Percentiles rank a stretch among this genome's conserved stretches.
Evolutionary conservation across 352 stramenopile genomes (phyloP).

Genomic region (Phytopythium delawarense): DNA sequence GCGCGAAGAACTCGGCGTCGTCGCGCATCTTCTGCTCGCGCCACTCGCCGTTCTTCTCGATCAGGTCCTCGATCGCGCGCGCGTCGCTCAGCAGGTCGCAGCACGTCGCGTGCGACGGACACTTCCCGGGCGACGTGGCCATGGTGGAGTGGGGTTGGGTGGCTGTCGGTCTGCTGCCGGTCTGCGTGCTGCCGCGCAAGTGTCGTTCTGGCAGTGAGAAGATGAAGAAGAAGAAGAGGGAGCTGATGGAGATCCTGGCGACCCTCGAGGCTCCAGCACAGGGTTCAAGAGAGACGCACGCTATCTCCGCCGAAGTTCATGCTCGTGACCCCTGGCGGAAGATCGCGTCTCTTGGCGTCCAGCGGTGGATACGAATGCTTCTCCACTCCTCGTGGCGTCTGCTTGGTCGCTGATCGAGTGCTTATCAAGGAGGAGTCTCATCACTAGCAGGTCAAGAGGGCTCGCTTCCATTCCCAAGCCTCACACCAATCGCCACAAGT

Average conservation of each 20-base stretch:
- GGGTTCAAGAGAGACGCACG: not conserved
- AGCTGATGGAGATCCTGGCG: not conserved
- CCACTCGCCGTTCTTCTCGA: constrained; percentile 58
- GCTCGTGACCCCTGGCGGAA: not conserved
- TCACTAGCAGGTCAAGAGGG: too few species aligned
- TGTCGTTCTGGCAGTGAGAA: not conserved
- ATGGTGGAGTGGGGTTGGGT: not conserved
- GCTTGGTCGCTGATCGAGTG: too few species aligned
- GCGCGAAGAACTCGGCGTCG: constrained; percentile 44
- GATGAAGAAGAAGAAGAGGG: not conserved
- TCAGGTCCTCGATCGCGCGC: constrained; percentile 40
- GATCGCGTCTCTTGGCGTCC: constrained; percentile 5
- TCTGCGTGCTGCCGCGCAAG: not conserved
- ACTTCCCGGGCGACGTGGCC: not conserved
- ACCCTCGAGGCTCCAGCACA: not conserved
- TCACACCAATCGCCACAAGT: too few species aligned
- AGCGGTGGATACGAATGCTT: too few species aligned
- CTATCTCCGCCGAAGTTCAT: not conserved
- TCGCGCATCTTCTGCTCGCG: constrained; percentile 32
- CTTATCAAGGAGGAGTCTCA: too few species aligned
- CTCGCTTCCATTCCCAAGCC: too few species aligned
- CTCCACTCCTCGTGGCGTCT: too few species aligned
- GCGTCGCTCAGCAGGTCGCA: constrained; percentile 17
- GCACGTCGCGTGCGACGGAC: constrained; percentile 3
- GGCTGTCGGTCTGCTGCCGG: not conserved